Conservation (phyloP, 352 stramenopile species). For the Globisporangium cederbergense region DNA sequence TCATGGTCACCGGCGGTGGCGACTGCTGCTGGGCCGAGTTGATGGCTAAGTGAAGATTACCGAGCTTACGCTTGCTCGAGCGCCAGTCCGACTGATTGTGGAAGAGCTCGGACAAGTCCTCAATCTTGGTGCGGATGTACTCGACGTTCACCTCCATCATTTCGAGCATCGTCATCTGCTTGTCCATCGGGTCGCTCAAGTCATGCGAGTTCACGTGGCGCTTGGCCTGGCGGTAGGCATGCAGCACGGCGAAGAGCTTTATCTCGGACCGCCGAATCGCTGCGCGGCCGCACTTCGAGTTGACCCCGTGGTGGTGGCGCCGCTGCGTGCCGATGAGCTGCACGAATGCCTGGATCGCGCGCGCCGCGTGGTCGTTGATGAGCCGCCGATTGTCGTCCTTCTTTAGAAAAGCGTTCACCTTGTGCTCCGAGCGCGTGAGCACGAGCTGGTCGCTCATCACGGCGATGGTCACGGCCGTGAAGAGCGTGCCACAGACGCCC, state of each 20-base stretch:
- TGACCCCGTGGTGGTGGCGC: slow-evolving; percentile 21
- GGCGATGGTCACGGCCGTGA: slow-evolving; percentile 69
- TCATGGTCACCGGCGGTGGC: no score
- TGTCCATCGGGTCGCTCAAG: slow-evolving; percentile 72
- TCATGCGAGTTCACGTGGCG: slow-evolving; percentile 60
- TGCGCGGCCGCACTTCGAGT: slow-evolving; percentile 5
- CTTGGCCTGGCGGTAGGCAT: slow-evolving; percentile 56
- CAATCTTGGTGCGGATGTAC: slow-evolving; percentile 78
- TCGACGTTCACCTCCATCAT: slow-evolving; percentile 86
- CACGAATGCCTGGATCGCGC: slow-evolving; percentile 59
- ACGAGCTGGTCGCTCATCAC: slow-evolving; percentile 74
- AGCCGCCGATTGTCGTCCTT: slow-evolving; percentile 63
- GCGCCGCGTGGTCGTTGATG: slow-evolving; percentile 57
- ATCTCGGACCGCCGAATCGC: slow-evolving; percentile 30
- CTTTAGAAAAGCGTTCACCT: slow-evolving; percentile 76
- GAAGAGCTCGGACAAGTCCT: slow-evolving; percentile 56
- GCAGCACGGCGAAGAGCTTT: slow-evolving; percentile 60
- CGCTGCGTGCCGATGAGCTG: slow-evolving; percentile 48
- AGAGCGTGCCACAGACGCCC: slow-evolving; percentile 49
- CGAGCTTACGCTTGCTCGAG: slow-evolving; percentile 18
- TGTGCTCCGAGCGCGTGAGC: slow-evolving; percentile 74
- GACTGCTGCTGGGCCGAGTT: not conserved
- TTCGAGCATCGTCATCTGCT: slow-evolving; percentile 83
- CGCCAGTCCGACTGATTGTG: slow-evolving; percentile 29
- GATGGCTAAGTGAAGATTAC: slow-evolving; percentile 14